phyloP scores from a whole-genome alignment of 1,284 basidiomycete species.

The Leccinum huronense region DNA sequence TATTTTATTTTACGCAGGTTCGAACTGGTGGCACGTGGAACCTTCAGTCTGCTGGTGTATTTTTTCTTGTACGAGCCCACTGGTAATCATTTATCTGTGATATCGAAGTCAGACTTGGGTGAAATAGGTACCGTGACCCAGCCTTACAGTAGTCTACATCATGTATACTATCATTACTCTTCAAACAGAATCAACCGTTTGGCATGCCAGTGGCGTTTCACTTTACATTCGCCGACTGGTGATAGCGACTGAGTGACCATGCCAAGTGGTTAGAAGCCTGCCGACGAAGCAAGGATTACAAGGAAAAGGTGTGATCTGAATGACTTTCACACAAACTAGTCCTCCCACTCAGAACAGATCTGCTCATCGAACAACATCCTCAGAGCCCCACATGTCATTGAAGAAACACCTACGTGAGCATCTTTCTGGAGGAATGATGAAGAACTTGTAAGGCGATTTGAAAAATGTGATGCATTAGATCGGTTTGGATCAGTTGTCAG shows the following conservation, averaged over 20 bases:
- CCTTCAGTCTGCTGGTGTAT: too few species aligned
- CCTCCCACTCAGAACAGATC: conserved; percentile 5
- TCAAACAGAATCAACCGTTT: too few species aligned
- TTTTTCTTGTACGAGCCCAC: too few species aligned
- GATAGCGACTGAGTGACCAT: conserved; percentile 40
- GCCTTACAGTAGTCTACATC: too few species aligned
- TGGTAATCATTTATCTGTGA: too few species aligned
- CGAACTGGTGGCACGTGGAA: too few species aligned
- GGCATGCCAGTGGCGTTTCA: too few species aligned
- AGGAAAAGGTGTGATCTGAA: conserved; percentile 45
- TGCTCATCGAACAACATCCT: conserved; percentile 4
- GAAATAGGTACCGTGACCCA: too few species aligned
- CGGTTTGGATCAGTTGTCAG: background rate
- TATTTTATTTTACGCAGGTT: too few species aligned
- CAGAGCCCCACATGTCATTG: conserved; percentile 38
- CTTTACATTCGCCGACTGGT: conserved; percentile 45
- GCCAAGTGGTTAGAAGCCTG: conserved; percentile 59
- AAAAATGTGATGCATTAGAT: conserved; percentile 51
- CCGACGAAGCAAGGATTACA: conserved; percentile 57
- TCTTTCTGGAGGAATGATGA: conserved; percentile 56
- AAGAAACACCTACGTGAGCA: conserved; percentile 50
- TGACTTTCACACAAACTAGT: conserved; percentile 36
- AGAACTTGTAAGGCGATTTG: conserved; percentile 59
- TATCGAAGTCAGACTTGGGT: too few species aligned
- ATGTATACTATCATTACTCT: too few species aligned